Base-by-base conservation (phyloP, 331 rosid genomes). In the Arachis monticola region DNA sequence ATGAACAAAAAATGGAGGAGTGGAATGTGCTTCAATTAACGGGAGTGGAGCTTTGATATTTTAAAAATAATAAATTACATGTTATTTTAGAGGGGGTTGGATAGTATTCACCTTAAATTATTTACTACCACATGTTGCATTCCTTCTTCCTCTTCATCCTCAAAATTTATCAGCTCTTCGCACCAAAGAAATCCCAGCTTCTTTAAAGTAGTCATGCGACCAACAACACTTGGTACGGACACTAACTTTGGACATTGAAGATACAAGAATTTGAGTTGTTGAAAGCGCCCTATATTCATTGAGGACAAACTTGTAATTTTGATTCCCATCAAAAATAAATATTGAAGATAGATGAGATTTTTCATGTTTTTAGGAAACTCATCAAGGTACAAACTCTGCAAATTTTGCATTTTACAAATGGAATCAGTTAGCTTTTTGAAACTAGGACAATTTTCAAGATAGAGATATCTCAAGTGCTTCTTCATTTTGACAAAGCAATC, bases 381-480 rank as follows among this genome's bases (percentile, higher is more conserved):
- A 35, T 75, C 22, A 4, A 84, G 83, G 53, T 2, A 1, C 42
- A 84, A 56, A 44, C 57, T 9, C 52, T 81, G 79, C 48, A 84
- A 57, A 60, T 30, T 64, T 3, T 64, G 79, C 38, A 84, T 65
- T 59, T n/a, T 66, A 45, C 71, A 77, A 46, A 84, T 70, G 38
- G 83, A 81, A 38, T 70, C 8, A 0, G 80, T 77, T 10, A 84
- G 78, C 13, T 9, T 62, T 58, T 56, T 45, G 27, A 81, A 32
- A 10, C 0, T 70, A 0, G 67, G 74, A 12, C 30, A 5, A 64
- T 52, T 48, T 10, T 48, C n/a, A 8, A 84, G 52, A 67, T 78
- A n/a, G 10, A 84, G 83, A 61, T 35, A 77, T 66, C 83, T 81
- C 78, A 84, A 67, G 70, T 77, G 81, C 44, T 57, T 69, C 38